phyloP scores from a whole-genome alignment of 2,329 filamentous ascomycete genomes.

The Botrytis aclada region DNA sequence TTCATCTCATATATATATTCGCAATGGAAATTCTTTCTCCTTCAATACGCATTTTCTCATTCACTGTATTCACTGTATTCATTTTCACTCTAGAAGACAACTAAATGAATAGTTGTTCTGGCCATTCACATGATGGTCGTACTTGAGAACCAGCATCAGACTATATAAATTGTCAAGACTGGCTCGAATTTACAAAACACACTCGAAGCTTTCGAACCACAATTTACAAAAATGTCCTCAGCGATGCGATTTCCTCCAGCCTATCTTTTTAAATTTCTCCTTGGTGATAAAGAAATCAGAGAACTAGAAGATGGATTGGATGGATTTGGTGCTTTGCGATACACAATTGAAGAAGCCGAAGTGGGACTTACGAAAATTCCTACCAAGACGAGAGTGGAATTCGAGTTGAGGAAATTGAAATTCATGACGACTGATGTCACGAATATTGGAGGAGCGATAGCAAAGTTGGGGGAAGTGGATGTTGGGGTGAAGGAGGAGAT shows the following conservation, averaged over 20 bases:
- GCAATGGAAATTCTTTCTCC: not conserved
- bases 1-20: not conserved
- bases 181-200: not conserved
- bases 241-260: slow-evolving; percentile 43
- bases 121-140: not conserved
- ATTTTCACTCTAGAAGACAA: not conserved
- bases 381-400: slow-evolving; percentile 61
- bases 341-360: slow-evolving; percentile 59
- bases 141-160: not conserved
- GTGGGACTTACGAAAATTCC: slow-evolving; percentile 72
- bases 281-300: slow-evolving; percentile 49
- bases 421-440: slow-evolving; percentile 7
- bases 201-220: not conserved
- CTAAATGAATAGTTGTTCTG: not conserved
- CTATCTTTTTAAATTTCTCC: slow-evolving; percentile 56
- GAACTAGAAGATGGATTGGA: slow-evolving; percentile 55
- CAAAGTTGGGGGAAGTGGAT: not conserved
- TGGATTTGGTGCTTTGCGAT: slow-evolving; percentile 66
- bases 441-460: not conserved
- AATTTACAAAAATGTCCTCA: not conserved
- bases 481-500: not conserved
- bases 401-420: slow-evolving; percentile 13
- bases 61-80: not conserved
- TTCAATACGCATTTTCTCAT: not conserved
- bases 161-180: not conserved